phyloP scores from a whole-genome alignment of 176 grass and related monocot genomes.

The Puya raimondii region DNA sequence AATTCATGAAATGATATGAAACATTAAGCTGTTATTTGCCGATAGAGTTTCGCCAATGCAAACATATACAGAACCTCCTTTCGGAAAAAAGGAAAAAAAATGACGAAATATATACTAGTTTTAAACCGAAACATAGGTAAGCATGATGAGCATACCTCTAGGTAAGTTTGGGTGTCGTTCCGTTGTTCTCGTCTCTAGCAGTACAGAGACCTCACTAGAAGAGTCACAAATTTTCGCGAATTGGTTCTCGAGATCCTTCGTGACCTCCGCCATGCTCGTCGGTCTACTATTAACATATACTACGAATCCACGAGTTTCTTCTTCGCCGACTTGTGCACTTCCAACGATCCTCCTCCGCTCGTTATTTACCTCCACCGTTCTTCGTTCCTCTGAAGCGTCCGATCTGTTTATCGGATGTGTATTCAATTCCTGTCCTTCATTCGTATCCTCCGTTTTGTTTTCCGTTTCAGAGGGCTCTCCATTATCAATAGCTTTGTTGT shows the following conservation, averaged over 20 bases:
- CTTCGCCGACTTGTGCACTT: slow-evolving; percentile 33
- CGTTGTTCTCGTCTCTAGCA: slow-evolving; percentile 45
- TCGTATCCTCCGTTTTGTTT: neutral
- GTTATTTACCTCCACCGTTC: slow-evolving; percentile 28
- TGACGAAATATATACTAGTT: neutral
- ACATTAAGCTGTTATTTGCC: neutral
- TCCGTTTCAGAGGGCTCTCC: neutral
- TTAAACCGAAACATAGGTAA: neutral
- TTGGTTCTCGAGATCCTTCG: slow-evolving; percentile 52
- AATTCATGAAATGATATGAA: neutral
- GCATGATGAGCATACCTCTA: slow-evolving; percentile 18
- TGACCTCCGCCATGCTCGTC: slow-evolving; percentile 58
- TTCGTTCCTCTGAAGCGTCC: neutral
- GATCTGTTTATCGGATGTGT: neutral
- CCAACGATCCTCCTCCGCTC: slow-evolving; percentile 26
- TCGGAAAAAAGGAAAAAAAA: neutral
- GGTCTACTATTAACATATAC: slow-evolving; percentile 52
- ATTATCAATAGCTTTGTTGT: neutral
- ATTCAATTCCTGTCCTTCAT: neutral
- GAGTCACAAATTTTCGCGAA: slow-evolving; percentile 40
- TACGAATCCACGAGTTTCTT: slow-evolving; percentile 48
- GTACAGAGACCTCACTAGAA: slow-evolving; percentile 40
- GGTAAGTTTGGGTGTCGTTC: slow-evolving; percentile 2
- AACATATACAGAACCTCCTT: neutral
- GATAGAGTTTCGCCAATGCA: neutral